phyloP scores from a whole-genome alignment of 2,329 filamentous ascomycete species.

The Escovopsis sp. region DNA sequence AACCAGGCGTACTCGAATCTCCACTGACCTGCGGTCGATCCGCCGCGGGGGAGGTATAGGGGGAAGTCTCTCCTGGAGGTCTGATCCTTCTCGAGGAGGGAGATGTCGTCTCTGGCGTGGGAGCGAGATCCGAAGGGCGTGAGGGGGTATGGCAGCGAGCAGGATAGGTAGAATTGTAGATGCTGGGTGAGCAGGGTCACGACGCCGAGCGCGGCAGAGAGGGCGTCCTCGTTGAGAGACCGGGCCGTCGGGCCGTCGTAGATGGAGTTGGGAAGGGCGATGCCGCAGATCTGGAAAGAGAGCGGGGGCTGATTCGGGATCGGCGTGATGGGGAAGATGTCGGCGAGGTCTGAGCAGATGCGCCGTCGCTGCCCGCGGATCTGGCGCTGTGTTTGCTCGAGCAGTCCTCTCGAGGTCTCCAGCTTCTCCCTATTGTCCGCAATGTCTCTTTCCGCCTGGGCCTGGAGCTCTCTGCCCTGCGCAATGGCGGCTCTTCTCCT shows the following conservation, averaged over 20 bases:
- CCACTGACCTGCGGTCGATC: conserved; percentile 58
- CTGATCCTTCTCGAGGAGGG: conserved; percentile 32
- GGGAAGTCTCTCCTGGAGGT: conserved; percentile 57
- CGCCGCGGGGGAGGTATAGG: conserved; percentile 50
- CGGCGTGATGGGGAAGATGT: conserved; percentile 70
- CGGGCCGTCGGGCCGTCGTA: conserved; percentile 41
- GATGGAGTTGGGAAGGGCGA: conserved; percentile 66
- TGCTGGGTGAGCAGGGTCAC: conserved; percentile 61
- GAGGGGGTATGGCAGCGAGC: conserved; percentile 70
- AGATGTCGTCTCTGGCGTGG: conserved; percentile 62
- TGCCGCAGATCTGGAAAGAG: conserved; percentile 67
- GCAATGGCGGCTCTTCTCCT: conserved; percentile 54
- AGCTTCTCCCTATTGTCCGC: conserved; percentile 46
- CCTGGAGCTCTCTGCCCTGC: conserved; percentile 44
- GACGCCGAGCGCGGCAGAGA: conserved; percentile 71
- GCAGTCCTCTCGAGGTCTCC: conserved; percentile 35
- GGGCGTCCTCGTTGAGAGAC: conserved; percentile 47
- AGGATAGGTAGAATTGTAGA: conserved; percentile 68
- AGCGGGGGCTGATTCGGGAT: conserved; percentile 42
- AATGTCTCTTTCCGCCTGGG: conserved; percentile 45
- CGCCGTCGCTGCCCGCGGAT: conserved; percentile 78
- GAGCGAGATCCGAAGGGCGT: conserved; percentile 58
- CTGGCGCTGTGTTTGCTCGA: conserved; percentile 44
- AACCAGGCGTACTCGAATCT: conserved; percentile 95
- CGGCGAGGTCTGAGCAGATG: conserved; percentile 68